These are phyloP conservation scores for Quercus lobata DNA, from an alignment of 331 rosid genomes.

Conservation along the genomic window DNA sequence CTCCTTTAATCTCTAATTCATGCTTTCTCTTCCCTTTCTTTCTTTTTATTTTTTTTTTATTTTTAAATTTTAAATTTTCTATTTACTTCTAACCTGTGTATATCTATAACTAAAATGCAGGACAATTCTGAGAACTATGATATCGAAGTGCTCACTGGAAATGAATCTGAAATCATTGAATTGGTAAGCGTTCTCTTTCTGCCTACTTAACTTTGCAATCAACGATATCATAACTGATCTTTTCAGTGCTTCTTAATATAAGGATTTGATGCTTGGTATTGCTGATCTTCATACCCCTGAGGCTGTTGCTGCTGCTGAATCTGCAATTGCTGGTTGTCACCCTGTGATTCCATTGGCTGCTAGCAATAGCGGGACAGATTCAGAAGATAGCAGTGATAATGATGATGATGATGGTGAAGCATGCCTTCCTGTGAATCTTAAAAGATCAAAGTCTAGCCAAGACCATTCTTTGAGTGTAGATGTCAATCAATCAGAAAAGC, in stretches of 20 bases:
- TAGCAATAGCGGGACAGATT: constrained; percentile 45
- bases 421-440: constrained; percentile 4
- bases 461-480: constrained; percentile 13
- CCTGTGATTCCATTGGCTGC: constrained; percentile 43
- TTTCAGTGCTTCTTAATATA: background rate
- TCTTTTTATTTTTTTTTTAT: too few relatives aligned
- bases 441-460: constrained; percentile 13
- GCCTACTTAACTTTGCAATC: background rate
- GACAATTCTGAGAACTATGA: constrained; percentile 57
- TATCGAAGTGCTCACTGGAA: constrained; percentile 70
- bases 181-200: constrained; percentile 32
- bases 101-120: constrained; percentile 24
- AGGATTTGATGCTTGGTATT: constrained; percentile 92
- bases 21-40: too few relatives aligned
- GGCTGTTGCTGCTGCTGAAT: constrained; percentile 94
- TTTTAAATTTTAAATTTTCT: too few relatives aligned
- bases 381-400: constrained; percentile 43
- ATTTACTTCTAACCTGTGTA: background rate
- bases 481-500: constrained; percentile 30
- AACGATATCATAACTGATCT: background rate
- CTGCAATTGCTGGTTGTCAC: constrained; percentile 56
- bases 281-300: constrained; percentile 84
- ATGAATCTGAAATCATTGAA: constrained; percentile 75
- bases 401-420: constrained; percentile 7
- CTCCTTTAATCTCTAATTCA: background rate